Evolutionary conservation across 805 yeast species (phyloP), one percentile per base, ranked within the genome.

Genomic region (Ogataea saltuana): DNA sequence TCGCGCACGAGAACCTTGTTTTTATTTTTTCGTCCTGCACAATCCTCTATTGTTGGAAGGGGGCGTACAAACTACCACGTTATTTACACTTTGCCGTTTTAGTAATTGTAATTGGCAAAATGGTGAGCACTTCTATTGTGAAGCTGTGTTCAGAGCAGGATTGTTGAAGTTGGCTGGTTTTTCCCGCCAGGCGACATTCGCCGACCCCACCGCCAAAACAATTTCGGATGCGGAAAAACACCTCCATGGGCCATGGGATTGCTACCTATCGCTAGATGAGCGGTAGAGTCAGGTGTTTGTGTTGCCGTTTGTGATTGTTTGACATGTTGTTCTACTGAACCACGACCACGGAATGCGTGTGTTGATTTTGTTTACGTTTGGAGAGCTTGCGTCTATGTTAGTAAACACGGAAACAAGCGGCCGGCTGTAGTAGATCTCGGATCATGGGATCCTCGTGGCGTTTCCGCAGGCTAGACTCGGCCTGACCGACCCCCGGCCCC

Each of bases 101-200:
- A 28, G 41, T 29, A 21, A 6, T 29, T 20, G 34, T 38, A 38
- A 38, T 29, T 29, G 29, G 29, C 38, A 17, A 34, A 8, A 6
- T 23, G 10, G 26, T 7, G 8, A 6, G 13, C 16, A 13, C 20
- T 18, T 21, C 28, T 22, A 33, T 22, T 22, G 28, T 33, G 37
- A 22, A 16, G 22, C 12, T 23, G 15, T 6, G 10, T 31, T 34
- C 25, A 16, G 38, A 20, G 17, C 38, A 29, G 25, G 38, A 25
- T 29, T 16, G 9, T 28, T 13, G n/a, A 15, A 34, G 39, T 27
- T 26, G 39, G 39, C 39, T 36, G 39, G 39, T 36, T 36, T 36
- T 36, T 36, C 19, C 26, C 18, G 22, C 21, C 39, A 20, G 32
- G 9, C 17, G 18, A 6, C 4, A 3, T 15, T 23, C 12, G 11